phyloP scores from a whole-genome alignment of 2,329 filamentous ascomycete genomes.

The Fusarium aywerte region DNA sequence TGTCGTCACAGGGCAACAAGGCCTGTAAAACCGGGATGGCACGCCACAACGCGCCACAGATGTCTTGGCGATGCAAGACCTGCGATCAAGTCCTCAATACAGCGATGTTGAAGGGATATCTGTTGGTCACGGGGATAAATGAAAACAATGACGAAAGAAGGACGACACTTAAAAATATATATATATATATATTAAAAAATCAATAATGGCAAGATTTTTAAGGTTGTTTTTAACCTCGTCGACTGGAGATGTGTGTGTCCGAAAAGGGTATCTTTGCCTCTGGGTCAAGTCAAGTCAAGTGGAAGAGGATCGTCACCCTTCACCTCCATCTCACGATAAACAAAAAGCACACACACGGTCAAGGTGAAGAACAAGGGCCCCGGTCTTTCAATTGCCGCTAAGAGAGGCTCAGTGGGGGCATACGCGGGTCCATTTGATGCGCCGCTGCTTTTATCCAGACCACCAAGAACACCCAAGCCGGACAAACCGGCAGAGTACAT shows the following conservation, averaged over 20 bases:
- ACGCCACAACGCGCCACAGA: constrained; percentile 41
- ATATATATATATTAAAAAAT: too few species aligned
- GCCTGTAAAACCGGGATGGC: constrained; percentile 26
- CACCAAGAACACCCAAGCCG: constrained; percentile 31
- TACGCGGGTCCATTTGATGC: constrained; percentile 28
- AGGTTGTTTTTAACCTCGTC: constrained; percentile 28
- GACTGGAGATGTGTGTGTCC: constrained; percentile 29
- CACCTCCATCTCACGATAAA: constrained; percentile 1
- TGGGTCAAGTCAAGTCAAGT: neutral
- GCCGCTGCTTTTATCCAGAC: constrained; percentile 36
- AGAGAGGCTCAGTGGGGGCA: constrained; percentile 41
- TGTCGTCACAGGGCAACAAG: constrained; percentile 46
- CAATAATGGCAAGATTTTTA: neutral
- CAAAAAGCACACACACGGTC: constrained; percentile 2
- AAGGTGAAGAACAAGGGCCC: constrained; percentile 18
- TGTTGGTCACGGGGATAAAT: neutral
- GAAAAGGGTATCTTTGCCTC: constrained; percentile 12
- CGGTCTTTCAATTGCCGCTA: constrained; percentile 34
- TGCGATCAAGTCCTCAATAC: neutral
- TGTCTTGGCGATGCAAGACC: constrained; percentile 26
- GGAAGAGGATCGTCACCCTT: constrained; percentile 25
- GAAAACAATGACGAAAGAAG: neutral
- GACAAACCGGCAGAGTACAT: constrained; percentile 23
- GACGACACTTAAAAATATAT: too few species aligned
- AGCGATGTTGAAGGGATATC: neutral